Evolutionary conservation across 495 filamentous ascomycete genomes (phyloP).

Genomic region (Aspergillus homomorphus): DNA sequence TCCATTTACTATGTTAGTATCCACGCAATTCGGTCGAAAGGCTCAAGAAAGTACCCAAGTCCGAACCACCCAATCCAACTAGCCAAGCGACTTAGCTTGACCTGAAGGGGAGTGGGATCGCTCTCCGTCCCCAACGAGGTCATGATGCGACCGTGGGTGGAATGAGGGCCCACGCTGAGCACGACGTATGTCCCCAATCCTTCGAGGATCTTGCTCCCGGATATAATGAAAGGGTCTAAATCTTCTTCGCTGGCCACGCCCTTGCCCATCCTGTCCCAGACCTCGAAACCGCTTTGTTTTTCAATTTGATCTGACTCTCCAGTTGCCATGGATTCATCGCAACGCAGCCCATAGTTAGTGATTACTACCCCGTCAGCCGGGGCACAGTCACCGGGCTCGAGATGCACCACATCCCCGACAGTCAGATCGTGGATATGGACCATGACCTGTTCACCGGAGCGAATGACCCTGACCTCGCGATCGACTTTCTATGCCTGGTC

Average conservation of each 20-base stretch:
- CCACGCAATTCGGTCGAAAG: too few species aligned
- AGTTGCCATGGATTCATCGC: conserved; percentile 69
- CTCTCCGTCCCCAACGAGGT: conserved; percentile 79
- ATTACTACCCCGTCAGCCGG: conserved; percentile 71
- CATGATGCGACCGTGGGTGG: conserved; percentile 79
- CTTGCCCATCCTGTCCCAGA: conserved; percentile 51
- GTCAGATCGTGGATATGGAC: conserved; percentile 71
- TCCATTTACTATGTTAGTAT: too few species aligned
- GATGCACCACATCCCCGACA: conserved; percentile 70
- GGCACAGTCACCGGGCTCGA: conserved; percentile 76
- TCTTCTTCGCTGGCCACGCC: conserved; percentile 23
- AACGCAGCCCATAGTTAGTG: conserved; percentile 61
- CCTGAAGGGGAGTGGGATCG: conserved; percentile 79
- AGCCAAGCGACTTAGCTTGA: conserved; percentile 74
- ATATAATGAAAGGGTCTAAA: conserved; percentile 63
- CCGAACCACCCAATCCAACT: conserved; percentile 84
- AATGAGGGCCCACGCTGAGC: conserved; percentile 75
- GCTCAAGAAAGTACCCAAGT: conserved; percentile 12
- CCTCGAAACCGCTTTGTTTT: conserved; percentile 68
- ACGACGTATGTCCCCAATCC: conserved; percentile 76
- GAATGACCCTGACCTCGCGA: conserved; percentile 61
- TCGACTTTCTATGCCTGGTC: conserved; percentile 49
- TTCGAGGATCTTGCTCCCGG: conserved; percentile 79
- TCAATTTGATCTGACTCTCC: conserved; percentile 63
- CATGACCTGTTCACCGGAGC: conserved; percentile 62